phyloP scores from a whole-genome alignment of 2,329 filamentous ascomycete genomes.

The Diaporthe destruens region DNA sequence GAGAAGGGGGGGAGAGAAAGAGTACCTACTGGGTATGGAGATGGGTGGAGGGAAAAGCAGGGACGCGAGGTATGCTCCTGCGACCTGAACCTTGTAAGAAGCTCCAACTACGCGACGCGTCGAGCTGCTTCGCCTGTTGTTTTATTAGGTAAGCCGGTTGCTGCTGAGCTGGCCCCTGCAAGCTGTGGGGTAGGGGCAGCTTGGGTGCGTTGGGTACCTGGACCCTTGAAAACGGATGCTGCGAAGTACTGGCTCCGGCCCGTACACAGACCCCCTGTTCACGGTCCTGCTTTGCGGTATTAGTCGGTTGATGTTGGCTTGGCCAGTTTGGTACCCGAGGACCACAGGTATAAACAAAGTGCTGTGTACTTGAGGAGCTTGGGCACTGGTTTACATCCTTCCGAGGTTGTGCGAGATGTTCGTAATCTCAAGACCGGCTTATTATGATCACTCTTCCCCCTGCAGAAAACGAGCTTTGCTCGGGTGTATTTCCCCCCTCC shows the following conservation, averaged over 20 bases:
- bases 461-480: background rate
- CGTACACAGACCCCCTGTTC: background rate
- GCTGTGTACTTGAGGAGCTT: background rate
- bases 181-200: background rate
- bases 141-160: background rate
- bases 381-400: background rate
- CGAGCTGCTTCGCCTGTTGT: background rate
- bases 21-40: background rate
- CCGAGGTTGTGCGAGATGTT: background rate
- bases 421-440: background rate
- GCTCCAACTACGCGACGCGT: conserved; percentile 28
- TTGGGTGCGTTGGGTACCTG: background rate
- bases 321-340: too few species aligned
- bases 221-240: background rate
- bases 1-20: too few species aligned
- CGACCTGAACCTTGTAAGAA: conserved; percentile 11
- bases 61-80: background rate
- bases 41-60: background rate
- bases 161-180: background rate
- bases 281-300: background rate
- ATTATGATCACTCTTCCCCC: too few species aligned
- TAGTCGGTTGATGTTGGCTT: background rate
- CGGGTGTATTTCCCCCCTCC: too few species aligned
- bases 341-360: too few species aligned
- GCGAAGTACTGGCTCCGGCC: background rate